These are phyloP conservation scores for Penicillium janthinellum DNA, from an alignment of 2,329 filamentous ascomycete species.

Conservation along the genomic window DNA sequence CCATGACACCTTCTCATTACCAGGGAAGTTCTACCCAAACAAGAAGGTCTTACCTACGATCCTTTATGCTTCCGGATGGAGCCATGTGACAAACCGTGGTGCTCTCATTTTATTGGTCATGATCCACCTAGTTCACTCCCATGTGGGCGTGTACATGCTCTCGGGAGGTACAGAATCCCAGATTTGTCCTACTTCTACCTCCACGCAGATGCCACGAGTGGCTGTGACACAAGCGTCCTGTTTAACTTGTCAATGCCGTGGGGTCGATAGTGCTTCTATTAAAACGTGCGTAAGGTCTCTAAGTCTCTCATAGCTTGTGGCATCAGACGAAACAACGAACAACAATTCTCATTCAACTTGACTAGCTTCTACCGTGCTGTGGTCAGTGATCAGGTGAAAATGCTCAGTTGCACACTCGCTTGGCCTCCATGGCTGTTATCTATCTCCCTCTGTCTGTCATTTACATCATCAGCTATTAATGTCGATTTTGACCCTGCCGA, in stretches of 20 bases:
- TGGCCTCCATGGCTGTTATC: not conserved
- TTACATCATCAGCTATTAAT: not conserved
- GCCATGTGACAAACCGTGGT: not conserved
- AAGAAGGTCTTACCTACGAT: too few relatives aligned
- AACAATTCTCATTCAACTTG: too few relatives aligned
- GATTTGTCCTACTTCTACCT: not conserved
- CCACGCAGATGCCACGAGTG: not conserved
- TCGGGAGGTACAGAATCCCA: not conserved
- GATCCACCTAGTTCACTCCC: not conserved
- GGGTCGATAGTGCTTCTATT: not conserved
- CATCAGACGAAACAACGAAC: not conserved
- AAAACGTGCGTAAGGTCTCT: not conserved
- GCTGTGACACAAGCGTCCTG: not conserved
- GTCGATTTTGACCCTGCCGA: not conserved
- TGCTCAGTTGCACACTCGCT: not conserved
- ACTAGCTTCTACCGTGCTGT: not conserved
- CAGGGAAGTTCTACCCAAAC: too few relatives aligned
- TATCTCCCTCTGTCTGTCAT: not conserved
- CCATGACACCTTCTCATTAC: too few relatives aligned
- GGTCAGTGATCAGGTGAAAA: not conserved
- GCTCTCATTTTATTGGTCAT: not conserved
- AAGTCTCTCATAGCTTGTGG: not conserved
- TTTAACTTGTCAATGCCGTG: rapidly evolving
- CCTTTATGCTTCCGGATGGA: not conserved
- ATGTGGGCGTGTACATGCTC: not conserved